Conservation (phyloP, 2,329 filamentous ascomycete species). For the Diaporthe sp. region DNA sequence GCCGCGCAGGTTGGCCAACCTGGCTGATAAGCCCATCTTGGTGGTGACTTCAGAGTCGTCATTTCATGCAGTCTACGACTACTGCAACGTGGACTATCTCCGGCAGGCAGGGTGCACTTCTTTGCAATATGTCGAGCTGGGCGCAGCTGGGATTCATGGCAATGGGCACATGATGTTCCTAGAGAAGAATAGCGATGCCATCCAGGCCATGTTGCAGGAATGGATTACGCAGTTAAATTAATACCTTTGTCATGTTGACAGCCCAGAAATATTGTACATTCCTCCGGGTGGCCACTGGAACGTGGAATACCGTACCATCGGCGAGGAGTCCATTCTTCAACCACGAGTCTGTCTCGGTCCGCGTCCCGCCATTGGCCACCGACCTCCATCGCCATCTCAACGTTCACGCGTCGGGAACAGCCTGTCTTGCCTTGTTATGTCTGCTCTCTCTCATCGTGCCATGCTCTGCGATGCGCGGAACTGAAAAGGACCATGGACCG, state of each 20-base stretch:
- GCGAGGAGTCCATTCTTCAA: conserved; percentile 34
- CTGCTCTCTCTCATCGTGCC: not conserved
- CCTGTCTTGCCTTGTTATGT: conserved; percentile 27
- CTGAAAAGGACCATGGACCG: conserved; percentile 10
- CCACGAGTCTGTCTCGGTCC: conserved; percentile 34
- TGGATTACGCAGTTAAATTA: conserved; percentile 23
- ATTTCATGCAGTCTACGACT: conserved; percentile 62
- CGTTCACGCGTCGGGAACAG: conserved; percentile 10
- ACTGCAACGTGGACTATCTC: conserved; percentile 57
- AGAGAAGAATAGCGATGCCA: conserved; percentile 61
- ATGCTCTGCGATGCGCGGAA: conserved; percentile 3
- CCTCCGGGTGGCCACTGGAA: conserved; percentile 25
- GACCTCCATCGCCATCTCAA: conserved; percentile 17
- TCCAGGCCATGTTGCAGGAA: conserved; percentile 42
- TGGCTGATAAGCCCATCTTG: conserved; percentile 52
- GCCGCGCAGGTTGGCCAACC: conserved; percentile 53
- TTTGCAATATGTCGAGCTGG: conserved; percentile 46
- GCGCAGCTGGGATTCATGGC: conserved; percentile 55
- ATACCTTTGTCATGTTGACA: conserved; percentile 12
- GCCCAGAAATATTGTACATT: conserved; percentile 3
- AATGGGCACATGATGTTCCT: conserved; percentile 65
- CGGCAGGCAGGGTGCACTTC: conserved; percentile 56
- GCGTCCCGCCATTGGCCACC: conserved; percentile 13
- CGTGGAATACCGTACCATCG: not conserved
- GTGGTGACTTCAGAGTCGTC: conserved; percentile 58